Conservation (phyloP, 2,329 filamentous ascomycete genomes). For the Beauveria brongniartii region DNA sequence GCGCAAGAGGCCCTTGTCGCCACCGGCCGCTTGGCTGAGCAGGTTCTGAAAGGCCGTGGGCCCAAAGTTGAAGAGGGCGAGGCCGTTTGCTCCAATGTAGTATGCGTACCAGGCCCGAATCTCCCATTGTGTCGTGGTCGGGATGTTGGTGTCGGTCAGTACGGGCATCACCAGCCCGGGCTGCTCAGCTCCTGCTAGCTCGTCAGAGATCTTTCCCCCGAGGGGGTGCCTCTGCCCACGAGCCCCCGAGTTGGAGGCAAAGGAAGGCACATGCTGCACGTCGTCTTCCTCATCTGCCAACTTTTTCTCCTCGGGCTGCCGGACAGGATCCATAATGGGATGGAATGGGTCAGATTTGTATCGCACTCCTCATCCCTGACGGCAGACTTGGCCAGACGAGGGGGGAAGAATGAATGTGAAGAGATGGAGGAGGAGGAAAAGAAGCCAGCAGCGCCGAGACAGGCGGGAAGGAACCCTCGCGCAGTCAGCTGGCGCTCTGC, state of each 20-base stretch:
- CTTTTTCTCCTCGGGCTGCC: neutral
- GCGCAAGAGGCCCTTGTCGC: conserved; percentile 38
- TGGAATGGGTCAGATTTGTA: neutral
- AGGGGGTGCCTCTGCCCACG: neutral
- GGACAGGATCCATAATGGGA: neutral
- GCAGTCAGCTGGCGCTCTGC: neutral
- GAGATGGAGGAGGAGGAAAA: neutral
- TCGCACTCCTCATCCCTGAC: conserved; percentile 1
- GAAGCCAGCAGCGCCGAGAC: too few relatives aligned
- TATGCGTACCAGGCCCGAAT: conserved; percentile 31
- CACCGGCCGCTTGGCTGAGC: conserved; percentile 50
- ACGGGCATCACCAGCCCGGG: conserved; percentile 8
- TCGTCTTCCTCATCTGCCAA: neutral
- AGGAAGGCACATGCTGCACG: neutral
- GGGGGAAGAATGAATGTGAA: neutral
- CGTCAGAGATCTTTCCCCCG: neutral
- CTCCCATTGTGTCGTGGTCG: conserved; percentile 7
- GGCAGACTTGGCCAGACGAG: neutral
- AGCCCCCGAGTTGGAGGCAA: neutral
- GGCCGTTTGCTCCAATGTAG: conserved; percentile 60
- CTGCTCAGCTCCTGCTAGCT: neutral
- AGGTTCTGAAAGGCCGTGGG: conserved; percentile 59
- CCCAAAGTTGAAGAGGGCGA: conserved; percentile 55
- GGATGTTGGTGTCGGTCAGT: conserved; percentile 5
- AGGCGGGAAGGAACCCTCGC: neutral